These are phyloP conservation scores for Leucocoprinus sp. DNA, from an alignment of 768 basidiomycete genomes.

Conservation along the genomic window DNA sequence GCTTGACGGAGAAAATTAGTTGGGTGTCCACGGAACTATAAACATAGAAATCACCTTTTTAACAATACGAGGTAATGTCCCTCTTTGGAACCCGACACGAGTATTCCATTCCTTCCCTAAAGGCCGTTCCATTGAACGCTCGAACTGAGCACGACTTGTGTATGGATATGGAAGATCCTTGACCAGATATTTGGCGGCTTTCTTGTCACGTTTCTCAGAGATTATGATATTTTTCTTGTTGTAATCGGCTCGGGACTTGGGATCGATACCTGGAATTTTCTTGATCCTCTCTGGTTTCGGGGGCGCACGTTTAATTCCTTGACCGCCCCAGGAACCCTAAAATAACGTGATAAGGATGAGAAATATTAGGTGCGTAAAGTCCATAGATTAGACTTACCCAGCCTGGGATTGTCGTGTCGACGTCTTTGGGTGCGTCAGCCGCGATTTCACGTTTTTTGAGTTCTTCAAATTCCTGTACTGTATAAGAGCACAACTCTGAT, in stretches of 20 bases:
- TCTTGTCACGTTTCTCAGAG: constrained; percentile 92
- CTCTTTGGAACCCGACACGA: constrained; percentile 72
- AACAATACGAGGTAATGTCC: constrained; percentile 75
- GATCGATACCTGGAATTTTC: constrained; percentile 74
- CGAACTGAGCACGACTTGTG: constrained; percentile 89
- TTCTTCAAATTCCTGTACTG: constrained; percentile 70
- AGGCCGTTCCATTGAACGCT: constrained; percentile 72
- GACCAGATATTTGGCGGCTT: constrained; percentile 81
- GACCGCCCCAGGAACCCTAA: constrained; percentile 90
- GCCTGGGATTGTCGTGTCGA: constrained; percentile 88
- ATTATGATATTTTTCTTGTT: constrained; percentile 87
- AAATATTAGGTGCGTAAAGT: not conserved
- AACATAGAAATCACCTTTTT: constrained; percentile 61
- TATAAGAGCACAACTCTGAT: not conserved
- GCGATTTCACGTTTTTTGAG: constrained; percentile 78
- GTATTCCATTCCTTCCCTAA: constrained; percentile 94
- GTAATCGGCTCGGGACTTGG: constrained; percentile 74
- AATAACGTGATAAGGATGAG: constrained; percentile 1
- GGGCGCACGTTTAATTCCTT: constrained; percentile 51
- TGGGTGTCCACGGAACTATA: too few relatives aligned
- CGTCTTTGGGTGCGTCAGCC: constrained; percentile 77
- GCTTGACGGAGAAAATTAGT: constrained; percentile 28
- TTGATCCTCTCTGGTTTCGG: constrained; percentile 72
- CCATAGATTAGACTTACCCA: constrained; percentile 59
- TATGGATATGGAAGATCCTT: constrained; percentile 94